These are phyloP conservation scores for Yamadazyma sp. DNA, from an alignment of 1,139 yeast genomes.

Conservation along the genomic window DNA sequence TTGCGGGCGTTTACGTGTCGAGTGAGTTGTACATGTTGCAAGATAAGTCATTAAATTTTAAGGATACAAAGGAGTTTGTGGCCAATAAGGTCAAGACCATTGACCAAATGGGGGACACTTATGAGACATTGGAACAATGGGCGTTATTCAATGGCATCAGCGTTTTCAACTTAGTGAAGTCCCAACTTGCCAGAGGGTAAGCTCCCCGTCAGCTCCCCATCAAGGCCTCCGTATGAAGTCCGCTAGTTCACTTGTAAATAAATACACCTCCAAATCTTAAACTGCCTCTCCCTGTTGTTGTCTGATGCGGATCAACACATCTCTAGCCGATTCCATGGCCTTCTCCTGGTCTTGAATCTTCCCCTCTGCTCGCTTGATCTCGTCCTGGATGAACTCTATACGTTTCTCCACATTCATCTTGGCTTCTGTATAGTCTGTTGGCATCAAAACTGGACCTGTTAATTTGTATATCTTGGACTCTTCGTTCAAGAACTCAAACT, in stretches of 20 bases:
- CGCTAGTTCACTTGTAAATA: too few relatives aligned
- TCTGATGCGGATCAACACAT: constrained; percentile 46
- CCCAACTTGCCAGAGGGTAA: constrained; percentile 67
- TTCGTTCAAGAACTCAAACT: constrained; percentile 62
- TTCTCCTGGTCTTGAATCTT: constrained; percentile 55
- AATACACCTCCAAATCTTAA: background rate
- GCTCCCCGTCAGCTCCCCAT: too few relatives aligned
- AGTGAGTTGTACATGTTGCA: constrained; percentile 79
- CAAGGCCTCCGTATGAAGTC: too few relatives aligned
- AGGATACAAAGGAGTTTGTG: constrained; percentile 65
- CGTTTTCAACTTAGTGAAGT: constrained; percentile 64
- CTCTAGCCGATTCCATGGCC: constrained; percentile 49
- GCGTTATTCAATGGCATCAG: constrained; percentile 67
- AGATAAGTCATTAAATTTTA: constrained; percentile 60
- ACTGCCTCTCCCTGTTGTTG: constrained; percentile 12
- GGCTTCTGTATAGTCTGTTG: constrained; percentile 85
- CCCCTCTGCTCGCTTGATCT: constrained; percentile 67
- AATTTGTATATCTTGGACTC: constrained; percentile 77
- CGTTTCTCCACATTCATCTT: constrained; percentile 80
- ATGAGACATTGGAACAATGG: constrained; percentile 73
- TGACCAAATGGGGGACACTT: constrained; percentile 55
- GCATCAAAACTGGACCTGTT: constrained; percentile 88
- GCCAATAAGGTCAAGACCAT: constrained; percentile 58
- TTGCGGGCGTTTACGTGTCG: constrained; percentile 69
- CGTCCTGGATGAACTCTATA: constrained; percentile 78